These are phyloP conservation scores for Paramecium sonneborni DNA, from an alignment of 73 alveolate genomes.

Conservation along the genomic window DNA sequence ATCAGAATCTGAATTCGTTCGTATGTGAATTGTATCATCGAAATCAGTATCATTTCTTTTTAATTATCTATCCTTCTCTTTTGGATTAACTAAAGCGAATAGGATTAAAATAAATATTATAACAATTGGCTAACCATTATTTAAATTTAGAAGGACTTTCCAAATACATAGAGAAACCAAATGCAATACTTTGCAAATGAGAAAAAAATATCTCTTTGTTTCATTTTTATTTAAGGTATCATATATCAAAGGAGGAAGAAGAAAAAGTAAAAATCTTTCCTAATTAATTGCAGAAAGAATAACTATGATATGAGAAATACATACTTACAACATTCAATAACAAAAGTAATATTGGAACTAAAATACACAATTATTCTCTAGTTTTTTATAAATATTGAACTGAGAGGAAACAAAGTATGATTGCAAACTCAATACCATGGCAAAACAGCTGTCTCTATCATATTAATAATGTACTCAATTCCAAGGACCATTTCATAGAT, in stretches of 20 bases:
- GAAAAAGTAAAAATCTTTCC: neutral
- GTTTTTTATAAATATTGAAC: neutral
- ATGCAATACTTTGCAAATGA: neutral
- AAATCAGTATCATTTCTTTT: neutral
- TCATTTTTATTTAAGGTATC: neutral
- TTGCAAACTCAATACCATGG: neutral
- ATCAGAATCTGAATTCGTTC: neutral
- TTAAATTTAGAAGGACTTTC: neutral
- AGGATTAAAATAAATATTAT: neutral
- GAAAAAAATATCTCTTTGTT: neutral
- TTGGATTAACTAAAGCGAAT: neutral
- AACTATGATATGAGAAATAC: neutral
- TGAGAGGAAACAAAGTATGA: neutral
- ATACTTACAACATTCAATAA: neutral
- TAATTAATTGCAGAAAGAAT: neutral
- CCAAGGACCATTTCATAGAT: neutral
- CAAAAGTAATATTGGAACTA: neutral
- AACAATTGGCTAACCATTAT: neutral
- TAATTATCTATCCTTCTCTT: neutral
- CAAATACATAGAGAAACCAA: neutral
- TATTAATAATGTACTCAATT: neutral
- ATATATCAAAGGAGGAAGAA: neutral
- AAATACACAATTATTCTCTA: neutral
- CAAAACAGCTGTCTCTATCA: neutral
- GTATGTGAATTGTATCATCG: neutral